Evolutionary conservation across 2,329 filamentous ascomycete species (phyloP), one percentile per base, ranked within the genome.

Genomic region (Proliferodiscus dingleyae): DNA sequence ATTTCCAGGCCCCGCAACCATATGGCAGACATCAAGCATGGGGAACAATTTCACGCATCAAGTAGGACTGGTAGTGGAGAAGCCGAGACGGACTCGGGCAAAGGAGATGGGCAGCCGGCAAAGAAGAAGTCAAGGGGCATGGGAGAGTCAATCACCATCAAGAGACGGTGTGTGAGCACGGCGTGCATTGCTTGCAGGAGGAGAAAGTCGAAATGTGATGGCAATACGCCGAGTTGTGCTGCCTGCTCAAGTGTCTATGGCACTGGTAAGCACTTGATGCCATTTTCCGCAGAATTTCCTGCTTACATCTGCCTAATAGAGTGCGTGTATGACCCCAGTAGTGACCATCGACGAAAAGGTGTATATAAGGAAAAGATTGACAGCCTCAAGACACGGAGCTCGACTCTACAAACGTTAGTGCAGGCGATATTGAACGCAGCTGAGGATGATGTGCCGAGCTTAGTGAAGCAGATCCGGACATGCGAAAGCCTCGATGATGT

Each of bases 291-390:
- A n/a, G n/a, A n/a, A n/a, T n/a, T n/a, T n/a, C n/a, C n/a, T n/a
- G n/a, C n/a, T n/a, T n/a, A n/a, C n/a, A n/a, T n/a, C n/a, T n/a
- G n/a, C n/a, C n/a, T n/a, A n/a, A n/a, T 39, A 62, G 81, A 87
- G 69, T 96, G 93, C 65, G 76, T 96, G 54, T 97, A 97, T 72
- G 91, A 97, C 63, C 91, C 90, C 3, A 94, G 90, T 63, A 95
- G 90, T 47, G 93, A 98, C 65, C 90, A 96, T 65, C 85, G 93
- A 40, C 84, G 93, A 41, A 97, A 97, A 66, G 93, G 93, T 49
- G 93, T 97, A 39, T 97, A 97, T 66, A 90, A 91, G 61, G 89
- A 95, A 67, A 93, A 95, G 66, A 81, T 86, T 19, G 90, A 95
- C 65, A 88, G 80, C 61, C 77, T 91, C 64, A 94, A 94, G 69